Percentiles rank a stretch among this genome's conserved stretches.
Evolutionary conservation across 2,329 filamentous ascomycete genomes (phyloP).

Genomic region (Talaromyces albobiverticillius): DNA sequence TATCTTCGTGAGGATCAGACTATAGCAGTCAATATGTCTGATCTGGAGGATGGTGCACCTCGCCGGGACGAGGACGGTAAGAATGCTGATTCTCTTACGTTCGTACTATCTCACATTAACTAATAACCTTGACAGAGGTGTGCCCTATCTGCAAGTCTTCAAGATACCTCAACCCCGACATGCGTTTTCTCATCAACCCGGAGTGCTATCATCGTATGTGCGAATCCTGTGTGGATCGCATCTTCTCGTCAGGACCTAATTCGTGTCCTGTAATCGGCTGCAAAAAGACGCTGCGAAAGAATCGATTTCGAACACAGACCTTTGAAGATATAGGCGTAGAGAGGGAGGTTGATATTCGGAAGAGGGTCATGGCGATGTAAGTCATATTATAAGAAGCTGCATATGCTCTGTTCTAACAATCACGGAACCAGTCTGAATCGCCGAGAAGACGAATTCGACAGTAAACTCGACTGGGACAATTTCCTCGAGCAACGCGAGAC

Average conservation of each 20-base stretch:
- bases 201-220: constrained; percentile 99
- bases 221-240: constrained; percentile 88
- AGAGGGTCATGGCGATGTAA: constrained; percentile 64
- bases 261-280: constrained; percentile 91
- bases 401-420: neutral
- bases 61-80: constrained; percentile 44
- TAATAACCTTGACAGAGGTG: constrained; percentile 56
- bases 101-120: neutral
- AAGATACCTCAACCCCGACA: constrained; percentile 89
- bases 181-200: constrained; percentile 94
- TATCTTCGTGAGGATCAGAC: neutral
- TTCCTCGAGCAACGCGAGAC: constrained; percentile 92
- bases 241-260: constrained; percentile 88
- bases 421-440: constrained; percentile 71
- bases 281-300: constrained; percentile 78
- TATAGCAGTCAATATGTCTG: constrained; percentile 24
- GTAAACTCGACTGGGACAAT: constrained; percentile 79
- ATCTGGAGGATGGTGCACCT: constrained; percentile 28
- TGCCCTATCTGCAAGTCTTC: constrained; percentile 98
- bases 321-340: constrained; percentile 87
- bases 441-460: constrained; percentile 85
- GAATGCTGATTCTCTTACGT: constrained; percentile 4
- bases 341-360: constrained; percentile 87
- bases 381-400: constrained; percentile 11
- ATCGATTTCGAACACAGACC: constrained; percentile 80